Conservation (phyloP, 2,329 filamentous ascomycete species). For the Aspergillus tanneri region DNA sequence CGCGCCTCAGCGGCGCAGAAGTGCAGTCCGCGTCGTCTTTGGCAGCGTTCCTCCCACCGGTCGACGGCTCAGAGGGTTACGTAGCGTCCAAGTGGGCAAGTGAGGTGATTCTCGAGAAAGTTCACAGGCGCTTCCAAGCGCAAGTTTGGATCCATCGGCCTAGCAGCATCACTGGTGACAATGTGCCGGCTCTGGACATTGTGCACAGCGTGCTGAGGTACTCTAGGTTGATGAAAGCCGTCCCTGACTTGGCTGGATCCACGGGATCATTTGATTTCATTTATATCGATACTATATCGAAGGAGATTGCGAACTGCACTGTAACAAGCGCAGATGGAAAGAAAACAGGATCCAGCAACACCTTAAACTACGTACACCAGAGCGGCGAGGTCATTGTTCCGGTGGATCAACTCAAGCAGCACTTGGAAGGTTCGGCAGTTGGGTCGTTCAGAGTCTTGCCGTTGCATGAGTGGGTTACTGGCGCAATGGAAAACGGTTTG, state of each 20-base stretch:
- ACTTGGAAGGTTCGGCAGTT: slow-evolving; percentile 1
- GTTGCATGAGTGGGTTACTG: slow-evolving; percentile 4
- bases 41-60: slow-evolving; percentile 12
- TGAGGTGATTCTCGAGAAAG: slow-evolving; percentile 39
- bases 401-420: slow-evolving; percentile 2
- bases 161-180: slow-evolving; percentile 7
- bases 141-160: slow-evolving; percentile 6
- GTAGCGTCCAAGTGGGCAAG: slow-evolving; percentile 41
- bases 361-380: slow-evolving; percentile 1
- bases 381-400: slow-evolving; percentile 5
- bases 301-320: slow-evolving; percentile 3
- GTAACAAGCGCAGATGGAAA: slow-evolving; percentile 3
- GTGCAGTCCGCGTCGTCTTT: slow-evolving; percentile 22
- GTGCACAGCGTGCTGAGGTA: slow-evolving; percentile 7
- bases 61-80: slow-evolving; percentile 38
- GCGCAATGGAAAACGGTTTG: slow-evolving; percentile 4
- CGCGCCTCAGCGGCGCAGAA: slow-evolving; percentile 30
- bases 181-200: slow-evolving; percentile 10
- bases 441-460: slow-evolving; percentile 4
- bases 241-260: slow-evolving; percentile 8
- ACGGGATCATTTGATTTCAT: slow-evolving; percentile 12
- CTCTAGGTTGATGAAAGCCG: slow-evolving; percentile 3
- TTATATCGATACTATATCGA: slow-evolving; percentile 4
- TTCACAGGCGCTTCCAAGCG: background rate
- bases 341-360: background rate